Base-by-base conservation (phyloP, 768 basidiomycete species). In the Auricularia sp. region DNA sequence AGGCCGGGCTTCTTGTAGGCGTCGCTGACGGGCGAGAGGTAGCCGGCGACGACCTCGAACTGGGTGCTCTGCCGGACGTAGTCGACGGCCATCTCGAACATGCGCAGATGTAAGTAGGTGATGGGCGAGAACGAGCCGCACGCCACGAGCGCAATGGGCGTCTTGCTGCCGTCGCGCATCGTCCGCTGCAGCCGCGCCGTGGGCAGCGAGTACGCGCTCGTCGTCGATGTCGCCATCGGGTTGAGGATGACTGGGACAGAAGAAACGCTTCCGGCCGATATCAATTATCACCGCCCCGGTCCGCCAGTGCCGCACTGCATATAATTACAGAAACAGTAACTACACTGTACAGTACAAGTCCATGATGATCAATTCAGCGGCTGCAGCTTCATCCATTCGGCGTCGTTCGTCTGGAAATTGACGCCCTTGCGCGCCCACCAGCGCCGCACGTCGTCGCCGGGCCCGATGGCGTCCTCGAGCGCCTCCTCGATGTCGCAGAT, bases 51-150 rank as follows among this genome's bases (percentile, higher is more conserved):
- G 70, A 99, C 91, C 76, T 97, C 93, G 71, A 92, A 97, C 68
- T 90, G 80, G 61, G 92, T 94, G 75, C 94, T 92, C 70, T 94
- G 90, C 62, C 92, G 86, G 63, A 91, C 85, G 71, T 94, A 94
- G 80, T 98, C 97, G 77, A 89, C 90, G 64, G 96, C 97, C 97
- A 99, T 98, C 75, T 98, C 97, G 77, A 98, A 99, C 94, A 99
- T 98, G 69, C 97, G 91, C 67, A 98, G 85, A 73, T 97, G 94
- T 62, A 96, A 89, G 72, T 94, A 96, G n/a, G 95, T 97, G 67
- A 97, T 90, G 11, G 96, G 96, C 71, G 92, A 95, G 84, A 98
- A 98, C 64, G 93, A 96, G 35, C 96, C 97, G 73, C 97, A 99
- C 58, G 94, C 97, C 66, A 99, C 93, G 67, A 97, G 87, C 64